Percentiles rank a stretch among this genome's conserved stretches.
phyloP scores from a whole-genome alignment of 2,329 filamentous ascomycete genomes.

The Pyricularia grisea region DNA sequence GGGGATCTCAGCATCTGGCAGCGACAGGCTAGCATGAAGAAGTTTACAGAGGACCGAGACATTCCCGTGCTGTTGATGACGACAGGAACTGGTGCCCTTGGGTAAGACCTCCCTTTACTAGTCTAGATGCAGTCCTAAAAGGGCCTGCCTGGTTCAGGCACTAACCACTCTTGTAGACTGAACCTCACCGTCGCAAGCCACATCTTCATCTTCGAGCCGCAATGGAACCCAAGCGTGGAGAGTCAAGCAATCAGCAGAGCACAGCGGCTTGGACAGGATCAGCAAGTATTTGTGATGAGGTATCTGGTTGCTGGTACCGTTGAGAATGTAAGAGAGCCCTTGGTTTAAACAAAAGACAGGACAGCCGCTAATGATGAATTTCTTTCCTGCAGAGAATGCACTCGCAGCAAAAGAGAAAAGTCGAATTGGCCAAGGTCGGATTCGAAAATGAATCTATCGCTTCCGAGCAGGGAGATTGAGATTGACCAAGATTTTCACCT shows the following conservation, averaged over 20 bases:
- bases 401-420: constrained; percentile 18
- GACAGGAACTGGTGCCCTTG: too few species aligned
- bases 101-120: too few species aligned
- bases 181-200: constrained; percentile 37
- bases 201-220: constrained; percentile 36
- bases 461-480: background rate
- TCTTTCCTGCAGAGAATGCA: constrained; percentile 13
- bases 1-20: too few species aligned
- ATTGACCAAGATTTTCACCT: background rate
- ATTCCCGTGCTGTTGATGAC: too few species aligned
- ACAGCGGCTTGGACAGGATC: constrained; percentile 33
- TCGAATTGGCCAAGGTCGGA: constrained; percentile 13
- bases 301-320: constrained; percentile 33
- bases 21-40: too few species aligned
- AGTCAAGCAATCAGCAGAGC: constrained; percentile 40
- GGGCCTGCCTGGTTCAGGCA: background rate
- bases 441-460: background rate
- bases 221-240: constrained; percentile 45
- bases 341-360: constrained; percentile 5
- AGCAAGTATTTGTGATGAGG: constrained; percentile 30
- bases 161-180: constrained; percentile 18
- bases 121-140: constrained; percentile 22
- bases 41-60: too few species aligned
- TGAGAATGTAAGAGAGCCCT: constrained; percentile 28
- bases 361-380: constrained; percentile 1